Evolutionary conservation across 495 filamentous ascomycete species (phyloP), one percentile per base, ranked within the genome.

Genomic region (Annulohypoxylon stygium): DNA sequence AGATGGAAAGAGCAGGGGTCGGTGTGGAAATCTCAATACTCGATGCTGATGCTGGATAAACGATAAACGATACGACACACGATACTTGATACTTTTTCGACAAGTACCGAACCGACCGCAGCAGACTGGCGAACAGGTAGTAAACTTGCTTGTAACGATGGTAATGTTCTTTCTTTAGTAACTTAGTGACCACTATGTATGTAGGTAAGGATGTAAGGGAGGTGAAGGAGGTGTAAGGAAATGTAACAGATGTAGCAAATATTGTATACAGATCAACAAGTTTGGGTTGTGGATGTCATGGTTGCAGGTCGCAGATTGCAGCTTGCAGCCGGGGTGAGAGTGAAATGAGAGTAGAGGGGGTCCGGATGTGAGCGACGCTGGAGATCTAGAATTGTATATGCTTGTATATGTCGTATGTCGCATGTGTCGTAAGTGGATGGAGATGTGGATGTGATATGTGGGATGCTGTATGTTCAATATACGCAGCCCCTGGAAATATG

Each of bases 341-440:
- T 30, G 34, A 23, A 20, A 59, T 30, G 53, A 66, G 30, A 36
- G 11, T 16, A 57, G 9, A 26, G 11, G 26, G 20, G 39, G 45
- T 34, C 59, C 48, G 53, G 60, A 60, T 59, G 48, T 66, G 69
- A 51, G 71, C 65, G 48, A 61, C 36, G 36, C 64, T 59, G 25
- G 45, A 61, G 59, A 65, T 45, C 58, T 45, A 61, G 25, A 47
- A 47, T 41, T 41, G 57, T 34, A 51, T 51, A 51, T 26, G 20
- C 12, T 16, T 20, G 36, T 34, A 25, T 37, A 59, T 59, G n/a
- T 57, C 30, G 53, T 57, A 57, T 57, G 36, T n/a, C 39, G 25
- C 30, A 30, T 25, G 7, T 34, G 23, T 33, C 11, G 26, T 23
- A 23, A 16, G 50, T 53, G 33, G 2, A 37, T 37, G 18, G 18